phyloP scores from a whole-genome alignment of 2,329 filamentous ascomycete species.

The Colletotrichum caudatum region DNA sequence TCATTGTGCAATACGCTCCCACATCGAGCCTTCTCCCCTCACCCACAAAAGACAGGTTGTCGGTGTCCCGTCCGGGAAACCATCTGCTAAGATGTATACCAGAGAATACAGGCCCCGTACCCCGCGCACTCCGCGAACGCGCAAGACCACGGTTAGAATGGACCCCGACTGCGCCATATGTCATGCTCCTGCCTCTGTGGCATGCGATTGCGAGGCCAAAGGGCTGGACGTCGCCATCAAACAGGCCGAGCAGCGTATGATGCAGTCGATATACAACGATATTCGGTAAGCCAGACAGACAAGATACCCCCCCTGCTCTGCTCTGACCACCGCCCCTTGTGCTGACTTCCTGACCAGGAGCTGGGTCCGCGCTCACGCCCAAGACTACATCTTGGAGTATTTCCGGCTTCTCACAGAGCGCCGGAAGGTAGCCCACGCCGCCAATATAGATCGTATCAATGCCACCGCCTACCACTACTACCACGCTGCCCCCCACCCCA shows the following conservation, averaged over 20 bases:
- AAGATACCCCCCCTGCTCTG: not conserved
- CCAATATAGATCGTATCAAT: slow-evolving; percentile 67
- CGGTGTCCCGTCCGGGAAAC: slow-evolving; percentile 44
- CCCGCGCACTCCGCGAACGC: slow-evolving; percentile 43
- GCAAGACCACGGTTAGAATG: slow-evolving; percentile 70
- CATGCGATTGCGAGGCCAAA: slow-evolving; percentile 75
- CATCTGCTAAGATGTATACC: slow-evolving; percentile 63
- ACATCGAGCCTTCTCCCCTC: slow-evolving; percentile 1
- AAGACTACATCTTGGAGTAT: slow-evolving; percentile 76
- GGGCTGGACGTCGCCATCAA: slow-evolving; percentile 72
- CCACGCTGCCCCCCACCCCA: slow-evolving; percentile 68
- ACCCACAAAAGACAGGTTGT: slow-evolving; percentile 36
- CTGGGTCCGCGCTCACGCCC: slow-evolving; percentile 74
- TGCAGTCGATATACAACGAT: slow-evolving; percentile 71
- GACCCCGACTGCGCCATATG: slow-evolving; percentile 79
- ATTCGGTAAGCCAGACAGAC: slow-evolving; percentile 65
- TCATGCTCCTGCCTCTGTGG: slow-evolving; percentile 66
- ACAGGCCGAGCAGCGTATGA: slow-evolving; percentile 73
- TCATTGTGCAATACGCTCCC: slow-evolving; percentile 50
- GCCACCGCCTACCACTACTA: slow-evolving; percentile 69
- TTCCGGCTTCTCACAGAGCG: slow-evolving; percentile 71
- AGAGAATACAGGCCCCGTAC: slow-evolving; percentile 53
- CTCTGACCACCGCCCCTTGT: not conserved
- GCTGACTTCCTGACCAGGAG: slow-evolving; percentile 55
- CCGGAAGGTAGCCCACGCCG: slow-evolving; percentile 68